Percentiles rank a stretch among this genome's conserved stretches.
phyloP scores from a whole-genome alignment of 2,329 filamentous ascomycete species.

The Sporothrix brasiliensis region DNA sequence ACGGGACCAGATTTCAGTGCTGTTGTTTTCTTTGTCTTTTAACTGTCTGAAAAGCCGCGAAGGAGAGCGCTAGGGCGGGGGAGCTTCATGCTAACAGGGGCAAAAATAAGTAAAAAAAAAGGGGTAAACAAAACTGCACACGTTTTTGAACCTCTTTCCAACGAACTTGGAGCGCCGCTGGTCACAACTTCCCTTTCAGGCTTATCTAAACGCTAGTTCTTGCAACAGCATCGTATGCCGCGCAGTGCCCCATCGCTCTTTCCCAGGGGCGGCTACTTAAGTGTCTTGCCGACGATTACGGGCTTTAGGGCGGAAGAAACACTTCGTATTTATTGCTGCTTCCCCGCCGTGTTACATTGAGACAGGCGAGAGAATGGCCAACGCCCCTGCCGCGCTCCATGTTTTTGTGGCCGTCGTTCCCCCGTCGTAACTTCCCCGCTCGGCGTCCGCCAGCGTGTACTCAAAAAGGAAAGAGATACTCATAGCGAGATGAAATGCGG shows the following conservation, averaged over 20 bases:
- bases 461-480: slow-evolving; percentile 7
- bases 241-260: not conserved
- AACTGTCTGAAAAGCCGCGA: too few relatives aligned
- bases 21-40: not conserved
- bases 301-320: not conserved
- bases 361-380: not conserved
- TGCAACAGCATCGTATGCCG: not conserved
- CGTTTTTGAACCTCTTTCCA: not conserved
- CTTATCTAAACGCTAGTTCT: slow-evolving; percentile 3
- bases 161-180: not conserved
- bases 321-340: not conserved
- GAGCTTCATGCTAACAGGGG: slow-evolving; percentile 28
- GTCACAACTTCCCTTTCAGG: slow-evolving; percentile 13
- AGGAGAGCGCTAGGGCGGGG: slow-evolving; percentile 21
- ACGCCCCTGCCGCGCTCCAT: slow-evolving; percentile 11
- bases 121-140: not conserved
- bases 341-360: slow-evolving; percentile 2
- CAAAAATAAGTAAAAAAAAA: slow-evolving; percentile 15
- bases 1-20: not conserved
- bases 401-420: slow-evolving; percentile 8
- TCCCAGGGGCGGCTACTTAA: not conserved
- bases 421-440: slow-evolving; percentile 12
- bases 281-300: slow-evolving; percentile 1
- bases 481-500: slow-evolving; percentile 3
- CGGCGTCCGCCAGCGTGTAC: not conserved